Base-by-base conservation (phyloP, 768 basidiomycete genomes). In the Porpolomopsis calyptriformis region DNA sequence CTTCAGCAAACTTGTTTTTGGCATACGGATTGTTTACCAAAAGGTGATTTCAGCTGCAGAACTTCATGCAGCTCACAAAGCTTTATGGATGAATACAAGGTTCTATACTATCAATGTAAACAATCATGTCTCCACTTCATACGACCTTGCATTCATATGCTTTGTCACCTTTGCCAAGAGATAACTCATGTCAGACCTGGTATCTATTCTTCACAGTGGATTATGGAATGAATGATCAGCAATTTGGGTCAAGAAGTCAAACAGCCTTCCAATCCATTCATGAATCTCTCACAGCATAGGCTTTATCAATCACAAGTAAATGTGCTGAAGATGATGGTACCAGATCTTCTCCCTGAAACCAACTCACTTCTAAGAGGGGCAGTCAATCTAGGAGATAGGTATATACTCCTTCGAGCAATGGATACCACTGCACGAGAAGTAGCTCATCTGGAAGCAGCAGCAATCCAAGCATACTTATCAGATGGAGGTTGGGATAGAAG, bases 91-190 rank as follows among this genome's bases (percentile, higher is more conserved):
- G 53, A 55, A 19, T 59, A 48, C 31, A 54, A 55, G 22, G 27
- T 44, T 12, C 33, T 60, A 6, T 55, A 54, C 37, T 49, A 50
- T 44, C 53, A 55, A 24, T 51, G 55, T n/a, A n/a, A n/a, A n/a
- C n/a, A n/a, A n/a, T n/a, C n/a, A n/a, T n/a, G n/a, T n/a, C n/a
- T 51, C 38, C 50, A 47, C 26, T 51, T 47, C 35, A 34, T 26
- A 16, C 41, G 47, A 23, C 50, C 26, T 10, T 16, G 46, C 35
- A 43, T 51, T 10, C 50, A 51, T 31, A 23, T 18, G 4, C 25
- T 51, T 11, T 22, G 29, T 23, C 50, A 51, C 29, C n/a, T 48
- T 2, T 40, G 35, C 8, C 34, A 39, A 12, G 47, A 51, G 26
- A 25, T 26, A 8, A 26, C 12, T 33, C 46, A 24, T 46, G 35